phyloP scores from a whole-genome alignment of 2,329 filamentous ascomycete species.

The Canariomyces notabilis region DNA sequence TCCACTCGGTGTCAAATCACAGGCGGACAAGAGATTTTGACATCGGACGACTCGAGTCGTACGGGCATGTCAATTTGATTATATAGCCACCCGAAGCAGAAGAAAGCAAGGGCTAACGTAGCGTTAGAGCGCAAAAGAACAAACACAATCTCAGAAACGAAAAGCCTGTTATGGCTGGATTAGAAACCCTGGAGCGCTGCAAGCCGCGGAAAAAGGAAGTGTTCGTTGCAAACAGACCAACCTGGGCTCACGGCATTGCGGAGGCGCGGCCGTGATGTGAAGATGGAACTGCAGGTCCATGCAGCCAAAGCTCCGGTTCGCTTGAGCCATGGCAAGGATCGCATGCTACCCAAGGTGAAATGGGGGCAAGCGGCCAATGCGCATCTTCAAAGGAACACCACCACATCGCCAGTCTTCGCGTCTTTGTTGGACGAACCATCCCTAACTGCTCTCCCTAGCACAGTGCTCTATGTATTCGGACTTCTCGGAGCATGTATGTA shows the following conservation, averaged over 20 bases:
- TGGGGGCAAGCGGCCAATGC: slow-evolving; percentile 11
- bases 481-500: no score
- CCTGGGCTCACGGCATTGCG: not conserved
- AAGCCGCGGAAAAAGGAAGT: not conserved
- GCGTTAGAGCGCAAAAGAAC: not conserved
- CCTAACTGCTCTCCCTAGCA: no score
- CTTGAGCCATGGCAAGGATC: slow-evolving; percentile 13
- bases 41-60: no score
- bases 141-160: not conserved
- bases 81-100: no score
- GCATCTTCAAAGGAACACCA: slow-evolving; percentile 8
- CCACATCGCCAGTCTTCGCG: not conserved
- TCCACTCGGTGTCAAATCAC: no score
- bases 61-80: no score
- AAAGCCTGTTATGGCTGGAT: not conserved
- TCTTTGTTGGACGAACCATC: not conserved
- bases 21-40: no score
- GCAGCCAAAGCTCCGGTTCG: slow-evolving; percentile 12
- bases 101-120: not conserved
- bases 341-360: slow-evolving; percentile 9
- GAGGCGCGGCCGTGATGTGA: slow-evolving; percentile 4
- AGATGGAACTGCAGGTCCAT: slow-evolving; percentile 8
- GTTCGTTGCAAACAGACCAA: not conserved
- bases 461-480: no score
- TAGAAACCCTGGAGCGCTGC: not conserved